These are phyloP conservation scores for Diaporthe nobilis DNA, from an alignment of 2,329 filamentous ascomycete genomes.

Conservation along the genomic window DNA sequence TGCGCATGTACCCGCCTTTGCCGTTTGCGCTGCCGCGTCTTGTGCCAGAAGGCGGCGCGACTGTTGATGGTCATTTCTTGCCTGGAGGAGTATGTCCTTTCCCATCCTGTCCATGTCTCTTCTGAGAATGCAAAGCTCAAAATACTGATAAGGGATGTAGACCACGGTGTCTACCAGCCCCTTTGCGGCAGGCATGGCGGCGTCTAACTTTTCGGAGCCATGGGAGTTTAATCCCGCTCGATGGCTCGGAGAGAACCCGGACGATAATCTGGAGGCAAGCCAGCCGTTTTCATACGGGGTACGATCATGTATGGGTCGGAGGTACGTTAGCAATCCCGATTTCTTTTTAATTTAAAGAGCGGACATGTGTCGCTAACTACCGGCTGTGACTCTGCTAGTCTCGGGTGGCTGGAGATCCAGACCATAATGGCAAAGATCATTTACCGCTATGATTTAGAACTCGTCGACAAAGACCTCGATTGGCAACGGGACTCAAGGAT, in stretches of 20 bases:
- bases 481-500: slow-evolving; percentile 46
- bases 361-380: background rate
- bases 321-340: slow-evolving; percentile 39
- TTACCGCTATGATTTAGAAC: slow-evolving; percentile 45
- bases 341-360: background rate
- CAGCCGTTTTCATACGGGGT: slow-evolving; percentile 42
- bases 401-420: slow-evolving; percentile 43
- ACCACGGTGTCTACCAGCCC: slow-evolving; percentile 43
- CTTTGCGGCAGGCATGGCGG: slow-evolving; percentile 42
- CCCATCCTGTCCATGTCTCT: background rate
- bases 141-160: slow-evolving; percentile 30
- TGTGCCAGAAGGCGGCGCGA: slow-evolving; percentile 38
- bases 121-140: background rate
- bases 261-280: slow-evolving; percentile 43
- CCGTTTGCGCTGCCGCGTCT: slow-evolving; percentile 38
- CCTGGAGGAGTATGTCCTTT: slow-evolving; percentile 43
- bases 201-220: slow-evolving; percentile 40
- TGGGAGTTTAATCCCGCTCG: slow-evolving; percentile 43
- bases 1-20: slow-evolving; percentile 41
- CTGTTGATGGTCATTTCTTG: slow-evolving; percentile 42
- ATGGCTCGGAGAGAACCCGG: slow-evolving; percentile 41
- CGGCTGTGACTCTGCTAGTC: slow-evolving; percentile 30
- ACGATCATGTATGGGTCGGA: background rate
- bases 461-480: slow-evolving; percentile 44
- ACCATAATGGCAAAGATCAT: slow-evolving; percentile 46